phyloP scores from a whole-genome alignment of 2,329 filamentous ascomycete genomes.

The Uncinocarpus reesii region DNA sequence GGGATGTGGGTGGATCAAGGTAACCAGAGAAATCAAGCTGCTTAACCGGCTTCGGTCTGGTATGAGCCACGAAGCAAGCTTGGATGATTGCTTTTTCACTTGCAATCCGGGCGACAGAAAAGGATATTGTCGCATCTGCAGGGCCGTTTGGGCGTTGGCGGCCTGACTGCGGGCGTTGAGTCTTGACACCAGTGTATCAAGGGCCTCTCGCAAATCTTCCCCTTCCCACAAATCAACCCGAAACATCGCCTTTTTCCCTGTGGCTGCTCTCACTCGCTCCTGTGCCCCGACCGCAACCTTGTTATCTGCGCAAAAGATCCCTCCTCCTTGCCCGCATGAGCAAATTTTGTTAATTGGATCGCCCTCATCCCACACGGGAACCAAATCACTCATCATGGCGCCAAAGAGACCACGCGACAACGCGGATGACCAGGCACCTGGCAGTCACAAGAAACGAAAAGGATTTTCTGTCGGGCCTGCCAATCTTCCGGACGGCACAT shows the following conservation, averaged over 20 bases:
- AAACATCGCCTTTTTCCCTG: too few relatives aligned
- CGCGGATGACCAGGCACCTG: slow-evolving; percentile 5
- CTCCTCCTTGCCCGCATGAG: background rate
- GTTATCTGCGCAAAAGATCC: background rate
- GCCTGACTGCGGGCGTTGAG: too few relatives aligned
- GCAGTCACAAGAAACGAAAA: slow-evolving; percentile 44
- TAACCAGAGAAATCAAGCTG: slow-evolving; percentile 1
- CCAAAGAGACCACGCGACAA: slow-evolving; percentile 17
- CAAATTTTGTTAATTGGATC: background rate
- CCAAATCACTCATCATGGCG: slow-evolving; percentile 12
- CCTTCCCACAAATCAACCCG: too few relatives aligned
- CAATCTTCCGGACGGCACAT: slow-evolving; percentile 81
- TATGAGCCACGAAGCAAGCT: background rate
- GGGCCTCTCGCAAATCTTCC: too few relatives aligned
- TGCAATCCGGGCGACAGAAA: background rate
- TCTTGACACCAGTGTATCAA: too few relatives aligned
- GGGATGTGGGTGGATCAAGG: slow-evolving; percentile 10
- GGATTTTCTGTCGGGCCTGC: slow-evolving; percentile 81
- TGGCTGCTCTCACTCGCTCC: too few relatives aligned
- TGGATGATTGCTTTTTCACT: slow-evolving; percentile 5
- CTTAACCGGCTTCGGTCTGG: slow-evolving; percentile 3
- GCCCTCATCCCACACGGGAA: background rate
- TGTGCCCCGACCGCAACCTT: too few relatives aligned
- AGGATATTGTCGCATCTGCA: background rate
- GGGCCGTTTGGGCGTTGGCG: too few relatives aligned